Evolutionary conservation across 352 stramenopile species (phyloP).

Genomic region (Globisporangium middletonii): DNA sequence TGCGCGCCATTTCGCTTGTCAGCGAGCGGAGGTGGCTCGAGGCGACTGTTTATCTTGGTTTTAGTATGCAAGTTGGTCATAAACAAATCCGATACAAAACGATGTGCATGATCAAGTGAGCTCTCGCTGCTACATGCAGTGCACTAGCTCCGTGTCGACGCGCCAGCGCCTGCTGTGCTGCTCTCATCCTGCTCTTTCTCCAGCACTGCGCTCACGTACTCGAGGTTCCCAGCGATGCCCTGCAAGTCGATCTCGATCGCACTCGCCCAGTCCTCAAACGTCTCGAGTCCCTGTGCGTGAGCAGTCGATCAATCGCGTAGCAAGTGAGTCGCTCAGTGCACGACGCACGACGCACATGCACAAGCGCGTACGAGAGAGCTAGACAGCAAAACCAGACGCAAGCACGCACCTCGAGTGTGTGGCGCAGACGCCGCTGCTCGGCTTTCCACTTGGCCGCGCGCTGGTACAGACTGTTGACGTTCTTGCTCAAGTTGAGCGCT

Average conservation of each 20-base stretch:
- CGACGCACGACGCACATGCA: too few species aligned
- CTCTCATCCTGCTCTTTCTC: slow-evolving; percentile 33
- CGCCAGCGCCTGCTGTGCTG: not conserved
- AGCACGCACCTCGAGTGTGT: slow-evolving; percentile 24
- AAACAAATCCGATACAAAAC: too few species aligned
- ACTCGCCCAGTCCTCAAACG: slow-evolving; percentile 50
- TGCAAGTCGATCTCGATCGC: slow-evolving; percentile 41
- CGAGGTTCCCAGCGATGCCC: slow-evolving; percentile 52
- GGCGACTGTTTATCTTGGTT: too few species aligned
- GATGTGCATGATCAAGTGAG: too few species aligned
- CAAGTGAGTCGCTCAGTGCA: not conserved
- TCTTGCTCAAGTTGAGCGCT: slow-evolving; percentile 52
- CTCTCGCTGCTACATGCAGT: not conserved
- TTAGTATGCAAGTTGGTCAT: too few species aligned
- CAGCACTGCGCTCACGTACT: slow-evolving; percentile 63
- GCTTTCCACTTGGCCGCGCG: slow-evolving; percentile 58
- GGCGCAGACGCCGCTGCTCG: slow-evolving; percentile 53
- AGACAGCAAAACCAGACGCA: not conserved
- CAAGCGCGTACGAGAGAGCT: too few species aligned
- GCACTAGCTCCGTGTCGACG: too few species aligned
- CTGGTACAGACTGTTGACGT: slow-evolving; percentile 50
- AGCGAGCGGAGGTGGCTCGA: too few species aligned
- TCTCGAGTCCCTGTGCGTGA: slow-evolving; percentile 30
- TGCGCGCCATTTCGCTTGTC: slow-evolving; percentile 13
- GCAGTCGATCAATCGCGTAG: not conserved